A percentile compares a stretch with the other conserved stretches of the same genome.
Evolutionary conservation across 2,329 filamentous ascomycete species (phyloP).

Genomic region (Aspergillus sp.): DNA sequence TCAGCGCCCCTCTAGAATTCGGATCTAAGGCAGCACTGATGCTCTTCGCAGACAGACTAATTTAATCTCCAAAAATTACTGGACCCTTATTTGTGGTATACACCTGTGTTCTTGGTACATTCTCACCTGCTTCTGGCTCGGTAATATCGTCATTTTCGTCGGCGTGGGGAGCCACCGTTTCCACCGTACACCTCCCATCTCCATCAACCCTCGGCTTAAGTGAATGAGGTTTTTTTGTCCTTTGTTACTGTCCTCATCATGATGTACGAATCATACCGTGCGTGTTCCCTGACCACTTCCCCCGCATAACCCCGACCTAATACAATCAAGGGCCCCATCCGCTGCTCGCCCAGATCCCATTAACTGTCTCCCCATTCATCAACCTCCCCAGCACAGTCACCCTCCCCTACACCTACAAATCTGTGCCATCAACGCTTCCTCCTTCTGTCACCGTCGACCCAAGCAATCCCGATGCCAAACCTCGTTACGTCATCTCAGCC

Average conservation of each 20-base stretch:
- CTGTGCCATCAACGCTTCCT: constrained; percentile 82
- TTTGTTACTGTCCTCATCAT: not conserved
- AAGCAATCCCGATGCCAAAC: constrained; percentile 47
- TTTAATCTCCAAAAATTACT: not conserved
- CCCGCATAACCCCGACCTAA: constrained; percentile 5
- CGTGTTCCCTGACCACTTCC: constrained; percentile 18
- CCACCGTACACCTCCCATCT: not conserved
- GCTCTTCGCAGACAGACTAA: not conserved
- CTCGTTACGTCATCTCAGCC: constrained; percentile 76
- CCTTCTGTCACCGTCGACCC: constrained; percentile 62
- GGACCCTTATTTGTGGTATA: not conserved
- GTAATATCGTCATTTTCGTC: not conserved
- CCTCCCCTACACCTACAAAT: constrained; percentile 92
- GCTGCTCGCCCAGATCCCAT: constrained; percentile 84
- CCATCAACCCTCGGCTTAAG: not conserved
- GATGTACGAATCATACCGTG: constrained; percentile 50
- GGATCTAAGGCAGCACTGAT: not conserved
- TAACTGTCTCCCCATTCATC: constrained; percentile 93
- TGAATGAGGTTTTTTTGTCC: not conserved
- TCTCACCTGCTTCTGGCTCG: not conserved
- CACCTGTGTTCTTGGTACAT: not conserved
- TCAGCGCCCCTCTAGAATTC: not conserved
- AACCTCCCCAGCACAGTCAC: constrained; percentile 86
- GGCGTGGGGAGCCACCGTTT: not conserved
- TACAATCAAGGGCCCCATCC: constrained; percentile 70